Evolutionary conservation across 148 eudicot species (phyloP), one percentile per base, ranked within the genome.

Genomic region (Agrostemma githago): DNA sequence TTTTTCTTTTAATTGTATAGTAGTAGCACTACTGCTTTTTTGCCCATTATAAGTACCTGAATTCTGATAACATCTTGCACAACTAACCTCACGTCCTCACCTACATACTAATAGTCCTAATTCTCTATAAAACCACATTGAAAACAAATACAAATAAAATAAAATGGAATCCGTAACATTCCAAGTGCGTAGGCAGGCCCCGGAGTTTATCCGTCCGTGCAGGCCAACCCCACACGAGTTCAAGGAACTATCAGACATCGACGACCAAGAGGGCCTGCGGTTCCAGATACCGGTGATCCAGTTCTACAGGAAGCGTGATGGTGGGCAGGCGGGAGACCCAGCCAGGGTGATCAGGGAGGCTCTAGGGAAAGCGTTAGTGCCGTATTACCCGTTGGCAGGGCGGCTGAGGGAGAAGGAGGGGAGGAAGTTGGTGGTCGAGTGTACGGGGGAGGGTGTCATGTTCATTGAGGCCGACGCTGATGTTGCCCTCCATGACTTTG

Each of bases 361-460:
- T 0, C 9, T 77, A 8, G 80, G 78, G 12, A 81, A 77, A 65
- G 83, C 83, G 0, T 60, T 83, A 70, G 81, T 79, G 54, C 17
- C 60, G 37, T 83, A 83, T 70, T 79, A 83, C 70, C 85, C 85
- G 0, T 79, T 78, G 10, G 85, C 85, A 0, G 85, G 85, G 20
- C 66, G 85, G 59, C 8, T 83, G 16, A 83, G 71, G 70, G 85
- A 80, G 63, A 71, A 67, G 3, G 66, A 37, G 0, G 76, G 62
- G 17, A 59, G 81, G 68, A 80, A 80, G 60, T 57, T 83, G 54
- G 51, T 70, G 67, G 83, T 79, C 14, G 81, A 79, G 58, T 79
- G 81, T 79, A 79, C 64, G 19, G 81, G 70, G 0, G 77, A 79
- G 14, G 81, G 81, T 26, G 17, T 74, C 3, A 2, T 79, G 44